Percentiles rank a stretch among this genome's conserved stretches.
Evolutionary conservation across 176 grass and related monocot genomes (phyloP).

Genomic region (Phragmites australis): DNA sequence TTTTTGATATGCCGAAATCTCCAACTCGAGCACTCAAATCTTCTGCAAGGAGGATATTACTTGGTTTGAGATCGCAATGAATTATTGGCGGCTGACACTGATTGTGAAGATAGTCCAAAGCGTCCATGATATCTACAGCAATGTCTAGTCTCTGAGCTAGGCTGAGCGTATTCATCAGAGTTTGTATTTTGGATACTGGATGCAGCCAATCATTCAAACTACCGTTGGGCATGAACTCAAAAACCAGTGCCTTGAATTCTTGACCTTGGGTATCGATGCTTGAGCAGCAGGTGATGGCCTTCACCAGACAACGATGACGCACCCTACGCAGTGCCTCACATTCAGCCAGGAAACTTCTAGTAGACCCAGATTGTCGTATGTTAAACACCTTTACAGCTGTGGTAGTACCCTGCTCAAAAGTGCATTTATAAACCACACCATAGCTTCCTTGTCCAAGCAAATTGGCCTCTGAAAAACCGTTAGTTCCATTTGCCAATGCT

Average conservation of each 20-base stretch:
- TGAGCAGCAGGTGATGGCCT: constrained; percentile 43
- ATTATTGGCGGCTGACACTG: constrained; percentile 31
- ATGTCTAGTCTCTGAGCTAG: constrained; percentile 25
- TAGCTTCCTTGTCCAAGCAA: constrained; percentile 32
- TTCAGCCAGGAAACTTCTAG: constrained; percentile 37
- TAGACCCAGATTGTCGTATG: neutral
- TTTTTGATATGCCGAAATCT: constrained; percentile 54
- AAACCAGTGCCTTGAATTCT: constrained; percentile 48
- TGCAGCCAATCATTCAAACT: constrained; percentile 42
- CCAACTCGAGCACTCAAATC: constrained; percentile 50
- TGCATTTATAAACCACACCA: constrained; percentile 34
- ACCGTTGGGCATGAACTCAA: constrained; percentile 36
- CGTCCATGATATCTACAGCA: constrained; percentile 22
- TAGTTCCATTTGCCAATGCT: constrained; percentile 16
- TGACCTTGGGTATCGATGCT: constrained; percentile 32
- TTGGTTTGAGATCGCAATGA: constrained; percentile 66
- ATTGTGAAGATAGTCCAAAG: constrained; percentile 41
- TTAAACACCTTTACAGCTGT: constrained; percentile 43
- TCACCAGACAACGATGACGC: constrained; percentile 38
- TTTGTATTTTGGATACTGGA: neutral
- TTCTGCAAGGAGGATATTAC: constrained; percentile 62
- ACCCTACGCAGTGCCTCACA: constrained; percentile 33
- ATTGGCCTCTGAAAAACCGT: constrained; percentile 16
- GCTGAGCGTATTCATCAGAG: neutral
- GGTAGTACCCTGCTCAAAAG: neutral